These are phyloP conservation scores for Lepidopterella palustris DNA, from an alignment of 495 filamentous ascomycete genomes.

Conservation along the genomic window DNA sequence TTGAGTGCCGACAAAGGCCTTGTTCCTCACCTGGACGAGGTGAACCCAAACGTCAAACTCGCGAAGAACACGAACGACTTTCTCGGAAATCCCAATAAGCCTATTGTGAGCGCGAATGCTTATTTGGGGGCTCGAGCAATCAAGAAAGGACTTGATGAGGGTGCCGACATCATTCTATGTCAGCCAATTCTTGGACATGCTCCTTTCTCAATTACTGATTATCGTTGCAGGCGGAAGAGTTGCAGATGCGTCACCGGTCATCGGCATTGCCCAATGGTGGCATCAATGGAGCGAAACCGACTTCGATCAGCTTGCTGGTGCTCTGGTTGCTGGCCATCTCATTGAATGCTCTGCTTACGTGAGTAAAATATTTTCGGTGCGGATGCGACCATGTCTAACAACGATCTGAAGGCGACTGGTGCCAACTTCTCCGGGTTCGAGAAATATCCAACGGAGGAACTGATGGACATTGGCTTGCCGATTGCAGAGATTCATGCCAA, in stretches of 20 bases:
- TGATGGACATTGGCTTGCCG: conserved; percentile 48
- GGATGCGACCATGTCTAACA: too few species aligned
- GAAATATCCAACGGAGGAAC: conserved; percentile 32
- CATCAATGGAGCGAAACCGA: conserved; percentile 41
- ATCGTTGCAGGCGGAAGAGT: conserved; percentile 42
- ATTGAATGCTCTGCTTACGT: conserved; percentile 51
- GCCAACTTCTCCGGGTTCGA: conserved; percentile 54
- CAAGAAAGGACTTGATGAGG: conserved; percentile 42
- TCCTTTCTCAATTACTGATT: too few species aligned
- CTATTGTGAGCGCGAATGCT: conserved; percentile 18
- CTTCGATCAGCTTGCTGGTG: conserved; percentile 45
- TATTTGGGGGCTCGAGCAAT: conserved; percentile 49
- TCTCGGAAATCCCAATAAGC: conserved; percentile 1
- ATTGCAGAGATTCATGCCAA: conserved; percentile 50
- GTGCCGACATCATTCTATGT: conserved; percentile 52
- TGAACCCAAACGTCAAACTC: neutral
- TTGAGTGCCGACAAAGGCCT: conserved; percentile 19
- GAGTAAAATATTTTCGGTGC: too few species aligned
- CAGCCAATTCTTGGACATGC: neutral
- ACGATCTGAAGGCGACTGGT: too few species aligned
- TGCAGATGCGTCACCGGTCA: conserved; percentile 49
- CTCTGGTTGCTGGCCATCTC: conserved; percentile 50
- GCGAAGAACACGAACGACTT: neutral
- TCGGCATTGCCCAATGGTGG: conserved; percentile 47
- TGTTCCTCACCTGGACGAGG: neutral